Evolutionary conservation across 306 rosid species (phyloP).

Genomic region (Dalbergia cultrata): DNA sequence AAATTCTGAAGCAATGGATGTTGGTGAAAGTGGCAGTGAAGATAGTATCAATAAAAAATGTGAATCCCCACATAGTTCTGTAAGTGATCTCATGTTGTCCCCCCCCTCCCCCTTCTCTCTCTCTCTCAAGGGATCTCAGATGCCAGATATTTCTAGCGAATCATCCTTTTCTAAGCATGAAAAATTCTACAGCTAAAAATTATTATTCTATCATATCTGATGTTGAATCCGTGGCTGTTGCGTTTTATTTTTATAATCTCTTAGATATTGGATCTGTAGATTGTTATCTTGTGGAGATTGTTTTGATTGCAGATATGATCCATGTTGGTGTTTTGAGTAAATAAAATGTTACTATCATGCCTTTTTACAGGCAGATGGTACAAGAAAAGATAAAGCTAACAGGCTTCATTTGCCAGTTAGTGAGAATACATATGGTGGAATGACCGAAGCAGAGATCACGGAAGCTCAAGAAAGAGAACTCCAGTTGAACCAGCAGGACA

Average conservation of each 20-base stretch:
- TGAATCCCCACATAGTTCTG: conserved; percentile 56
- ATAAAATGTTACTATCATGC: conserved; percentile 48
- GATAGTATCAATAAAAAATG: conserved; percentile 39
- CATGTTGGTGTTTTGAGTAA: conserved; percentile 47
- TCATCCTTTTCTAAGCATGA: conserved; percentile 34
- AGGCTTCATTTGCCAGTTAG: conserved; percentile 68
- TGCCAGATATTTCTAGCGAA: conserved; percentile 22
- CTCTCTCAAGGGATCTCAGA: neutral
- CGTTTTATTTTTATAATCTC: neutral
- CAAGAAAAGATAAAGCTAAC: conserved; percentile 52
- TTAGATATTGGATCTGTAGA: conserved; percentile 16
- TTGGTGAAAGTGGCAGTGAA: conserved; percentile 53
- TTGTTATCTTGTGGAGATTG: conserved; percentile 48
- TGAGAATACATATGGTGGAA: conserved; percentile 79
- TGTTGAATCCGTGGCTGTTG: conserved; percentile 22
- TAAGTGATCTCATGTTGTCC: conserved; percentile 44
- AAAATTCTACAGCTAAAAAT: conserved; percentile 1
- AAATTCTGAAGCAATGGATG: conserved; percentile 59
- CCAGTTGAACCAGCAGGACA: conserved; percentile 71
- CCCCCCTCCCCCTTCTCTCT: neutral
- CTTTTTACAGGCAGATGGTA: conserved; percentile 68
- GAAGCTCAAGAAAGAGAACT: conserved; percentile 75
- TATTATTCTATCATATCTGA: conserved; percentile 14
- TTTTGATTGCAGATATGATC: conserved; percentile 53
- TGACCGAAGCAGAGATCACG: conserved; percentile 70